Conservation (phyloP, 2,329 filamentous ascomycete species). For the Pseudogymnoascus sp. region DNA sequence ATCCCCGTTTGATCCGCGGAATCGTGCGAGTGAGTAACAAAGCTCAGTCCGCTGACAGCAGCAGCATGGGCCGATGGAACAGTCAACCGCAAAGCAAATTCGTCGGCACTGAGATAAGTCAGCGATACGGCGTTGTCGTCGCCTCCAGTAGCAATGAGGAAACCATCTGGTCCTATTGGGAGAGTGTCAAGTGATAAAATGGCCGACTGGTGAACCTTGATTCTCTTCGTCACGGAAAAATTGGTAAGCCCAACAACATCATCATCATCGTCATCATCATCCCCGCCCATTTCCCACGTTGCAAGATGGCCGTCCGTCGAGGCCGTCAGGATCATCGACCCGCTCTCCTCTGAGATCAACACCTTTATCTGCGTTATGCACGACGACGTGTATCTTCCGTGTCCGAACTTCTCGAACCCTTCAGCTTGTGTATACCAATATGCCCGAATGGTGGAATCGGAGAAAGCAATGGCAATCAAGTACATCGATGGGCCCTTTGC, state of each 20-base stretch:
- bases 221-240: constrained; percentile 14
- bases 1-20: background rate
- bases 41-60: constrained; percentile 52
- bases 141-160: constrained; percentile 60
- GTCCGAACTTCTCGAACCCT: constrained; percentile 44
- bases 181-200: constrained; percentile 59
- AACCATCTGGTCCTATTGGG: constrained; percentile 28
- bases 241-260: background rate
- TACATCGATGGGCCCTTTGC: constrained; percentile 31
- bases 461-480: constrained; percentile 66
- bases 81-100: constrained; percentile 26
- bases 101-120: constrained; percentile 33
- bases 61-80: constrained; percentile 61
- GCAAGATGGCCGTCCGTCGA: constrained; percentile 76
- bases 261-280: constrained; percentile 10
- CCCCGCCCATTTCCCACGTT: constrained; percentile 42
- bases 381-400: constrained; percentile 58
- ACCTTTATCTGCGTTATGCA: constrained; percentile 62
- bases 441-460: constrained; percentile 69
- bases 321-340: constrained; percentile 50
- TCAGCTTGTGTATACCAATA: constrained; percentile 38
- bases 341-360: constrained; percentile 34
- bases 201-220: constrained; percentile 68
- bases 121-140: constrained; percentile 79
- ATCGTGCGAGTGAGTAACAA: background rate